Percentiles rank a stretch among this genome's conserved stretches.
Evolutionary conservation across 2,329 filamentous ascomycete species (phyloP).

Genomic region (Aspergillus jensenii): DNA sequence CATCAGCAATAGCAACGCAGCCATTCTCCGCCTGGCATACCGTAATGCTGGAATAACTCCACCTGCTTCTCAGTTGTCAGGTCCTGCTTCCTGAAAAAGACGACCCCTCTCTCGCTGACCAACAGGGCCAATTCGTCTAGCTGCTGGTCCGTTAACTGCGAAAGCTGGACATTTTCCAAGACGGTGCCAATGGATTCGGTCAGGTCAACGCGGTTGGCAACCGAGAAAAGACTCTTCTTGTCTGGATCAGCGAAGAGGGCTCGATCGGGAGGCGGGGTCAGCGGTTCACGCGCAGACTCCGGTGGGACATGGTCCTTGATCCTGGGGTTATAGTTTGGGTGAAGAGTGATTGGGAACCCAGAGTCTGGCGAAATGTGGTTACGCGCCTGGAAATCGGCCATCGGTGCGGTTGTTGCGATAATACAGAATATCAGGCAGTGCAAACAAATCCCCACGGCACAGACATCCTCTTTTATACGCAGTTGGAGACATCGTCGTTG

Average conservation of each 20-base stretch:
- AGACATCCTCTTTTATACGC: too few relatives aligned
- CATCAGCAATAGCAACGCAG: background rate
- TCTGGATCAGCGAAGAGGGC: conserved; percentile 39
- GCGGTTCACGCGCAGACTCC: conserved; percentile 35
- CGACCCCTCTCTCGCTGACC: conserved; percentile 49
- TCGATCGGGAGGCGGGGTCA: conserved; percentile 30
- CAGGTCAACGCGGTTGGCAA: conserved; percentile 29
- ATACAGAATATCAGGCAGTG: too few relatives aligned
- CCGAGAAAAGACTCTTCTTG: conserved; percentile 38
- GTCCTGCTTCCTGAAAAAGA: conserved; percentile 49
- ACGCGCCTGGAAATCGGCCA: conserved; percentile 44
- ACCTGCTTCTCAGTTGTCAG: conserved; percentile 34
- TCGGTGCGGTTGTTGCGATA: background rate
- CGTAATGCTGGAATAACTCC: conserved; percentile 50
- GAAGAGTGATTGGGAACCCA: conserved; percentile 47
- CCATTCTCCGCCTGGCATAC: conserved; percentile 15
- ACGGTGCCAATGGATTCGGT: conserved; percentile 42
- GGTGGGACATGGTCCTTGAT: conserved; percentile 44
- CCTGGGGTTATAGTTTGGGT: conserved; percentile 50
- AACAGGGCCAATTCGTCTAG: conserved; percentile 54
- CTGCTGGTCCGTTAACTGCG: conserved; percentile 45
- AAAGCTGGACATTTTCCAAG: conserved; percentile 45
- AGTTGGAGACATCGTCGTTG: background rate
- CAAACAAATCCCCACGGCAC: too few relatives aligned
- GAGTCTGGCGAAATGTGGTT: conserved; percentile 53